Evolutionary conservation across 305 asterid genomes (phyloP).

Genomic region (Fraxinus dipetala): DNA sequence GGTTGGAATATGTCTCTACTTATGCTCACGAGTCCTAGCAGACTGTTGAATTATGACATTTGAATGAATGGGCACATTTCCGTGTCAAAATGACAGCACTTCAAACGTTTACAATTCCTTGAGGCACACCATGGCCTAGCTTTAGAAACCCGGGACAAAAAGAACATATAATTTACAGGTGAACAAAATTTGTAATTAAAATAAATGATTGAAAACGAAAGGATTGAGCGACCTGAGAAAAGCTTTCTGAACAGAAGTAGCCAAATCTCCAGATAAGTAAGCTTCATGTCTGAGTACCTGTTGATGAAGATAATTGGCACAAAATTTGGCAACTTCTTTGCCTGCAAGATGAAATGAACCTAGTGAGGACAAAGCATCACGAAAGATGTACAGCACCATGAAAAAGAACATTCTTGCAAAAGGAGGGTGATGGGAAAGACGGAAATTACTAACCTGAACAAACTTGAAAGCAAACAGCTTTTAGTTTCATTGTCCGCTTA

Average conservation of each 20-base stretch:
- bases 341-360: conserved; percentile 48
- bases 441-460: neutral
- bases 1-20: conserved; percentile 15
- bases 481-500: conserved; percentile 1
- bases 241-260: conserved; percentile 56
- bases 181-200: conserved; percentile 10
- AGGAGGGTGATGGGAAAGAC: neutral
- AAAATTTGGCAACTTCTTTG: conserved; percentile 80
- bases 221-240: conserved; percentile 67
- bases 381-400: conserved; percentile 2
- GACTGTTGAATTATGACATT: neutral
- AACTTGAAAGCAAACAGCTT: conserved; percentile 14
- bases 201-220: conserved; percentile 26
- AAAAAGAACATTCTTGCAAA: conserved; percentile 1
- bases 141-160: conserved; percentile 24
- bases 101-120: conserved; percentile 13
- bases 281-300: conserved; percentile 78
- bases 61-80: neutral
- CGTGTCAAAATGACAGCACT: conserved; percentile 11
- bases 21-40: neutral
- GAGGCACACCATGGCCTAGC: conserved; percentile 17
- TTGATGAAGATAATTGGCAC: conserved; percentile 90
- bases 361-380: conserved; percentile 9
- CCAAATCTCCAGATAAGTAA: conserved; percentile 63
- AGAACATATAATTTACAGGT: conserved; percentile 23